Evolutionary conservation across 768 basidiomycete species (phyloP).

Genomic region (Pleurotus pulmonarius): DNA sequence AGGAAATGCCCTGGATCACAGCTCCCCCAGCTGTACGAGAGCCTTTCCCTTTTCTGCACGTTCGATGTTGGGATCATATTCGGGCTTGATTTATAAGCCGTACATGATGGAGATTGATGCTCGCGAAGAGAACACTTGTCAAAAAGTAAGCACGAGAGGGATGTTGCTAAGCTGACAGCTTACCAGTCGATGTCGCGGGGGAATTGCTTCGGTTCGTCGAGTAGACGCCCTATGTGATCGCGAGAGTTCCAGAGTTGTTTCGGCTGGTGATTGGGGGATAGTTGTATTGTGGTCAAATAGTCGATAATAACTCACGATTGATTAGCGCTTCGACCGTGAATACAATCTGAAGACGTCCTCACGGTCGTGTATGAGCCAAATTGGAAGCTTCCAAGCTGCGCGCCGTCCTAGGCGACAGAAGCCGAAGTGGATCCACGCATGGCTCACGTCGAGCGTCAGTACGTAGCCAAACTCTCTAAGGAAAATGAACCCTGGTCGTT

Average conservation of each 20-base stretch:
- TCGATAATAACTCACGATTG: no score
- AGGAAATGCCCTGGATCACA: conserved; percentile 26
- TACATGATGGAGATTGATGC: conserved; percentile 23
- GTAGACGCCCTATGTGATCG: conserved; percentile 18
- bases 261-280: background rate
- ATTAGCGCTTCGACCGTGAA: no score
- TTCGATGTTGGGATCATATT: background rate
- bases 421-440: no score
- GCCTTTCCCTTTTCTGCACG: background rate
- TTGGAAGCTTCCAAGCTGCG: no score
- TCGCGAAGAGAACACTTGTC: background rate
- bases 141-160: background rate
- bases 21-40: conserved; percentile 23
- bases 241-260: conserved; percentile 17
- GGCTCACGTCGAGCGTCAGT: no score
- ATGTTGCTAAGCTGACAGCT: background rate
- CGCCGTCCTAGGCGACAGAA: no score
- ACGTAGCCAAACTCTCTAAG: no score
- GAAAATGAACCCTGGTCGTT: no score
- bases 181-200: conserved; percentile 9
- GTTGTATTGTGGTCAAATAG: no score
- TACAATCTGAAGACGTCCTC: no score
- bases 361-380: no score
- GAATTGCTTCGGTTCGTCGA: conserved; percentile 17
- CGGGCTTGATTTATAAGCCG: conserved; percentile 11